phyloP scores from a whole-genome alignment of 2,329 filamentous ascomycete species.

The Ophioceras dolichostomum region DNA sequence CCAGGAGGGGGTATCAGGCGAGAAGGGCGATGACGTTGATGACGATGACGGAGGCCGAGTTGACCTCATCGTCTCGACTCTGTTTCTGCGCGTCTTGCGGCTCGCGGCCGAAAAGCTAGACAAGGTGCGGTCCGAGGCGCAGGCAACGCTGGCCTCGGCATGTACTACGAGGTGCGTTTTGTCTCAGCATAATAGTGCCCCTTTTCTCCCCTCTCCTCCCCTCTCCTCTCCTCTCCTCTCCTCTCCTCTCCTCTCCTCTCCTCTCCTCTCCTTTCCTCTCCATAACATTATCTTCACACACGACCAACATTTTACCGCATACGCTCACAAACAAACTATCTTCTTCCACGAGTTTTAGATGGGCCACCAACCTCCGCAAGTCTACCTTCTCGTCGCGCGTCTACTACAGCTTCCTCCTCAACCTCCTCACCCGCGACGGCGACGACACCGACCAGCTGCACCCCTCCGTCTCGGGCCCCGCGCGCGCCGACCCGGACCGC shows the following conservation, averaged over 20 bases:
- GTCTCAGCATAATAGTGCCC: conserved; percentile 1
- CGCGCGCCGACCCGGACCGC: conserved; percentile 12
- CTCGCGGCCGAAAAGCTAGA: conserved; percentile 84
- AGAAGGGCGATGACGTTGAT: neutral
- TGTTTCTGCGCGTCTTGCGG: conserved; percentile 44
- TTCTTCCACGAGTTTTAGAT: neutral
- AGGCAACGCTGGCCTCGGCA: conserved; percentile 34
- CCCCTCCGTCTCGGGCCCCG: conserved; percentile 19
- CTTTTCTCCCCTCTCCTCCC: neutral
- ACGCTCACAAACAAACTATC: no score
- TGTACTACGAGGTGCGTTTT: conserved; percentile 31
- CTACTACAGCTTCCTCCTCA: conserved; percentile 46
- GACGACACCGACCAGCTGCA: conserved; percentile 15
- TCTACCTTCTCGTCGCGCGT: conserved; percentile 43
- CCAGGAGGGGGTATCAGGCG: neutral
- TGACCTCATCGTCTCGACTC: conserved; percentile 17
- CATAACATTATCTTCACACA: no score
- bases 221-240: conserved; percentile 18
- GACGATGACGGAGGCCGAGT: conserved; percentile 7
- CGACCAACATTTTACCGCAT: no score
- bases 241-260: conserved; percentile 8
- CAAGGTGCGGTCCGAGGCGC: conserved; percentile 61
- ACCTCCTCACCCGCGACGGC: conserved; percentile 29
- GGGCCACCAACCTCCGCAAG: conserved; percentile 16
- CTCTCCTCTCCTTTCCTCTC: neutral